Percentiles rank a stretch among this genome's conserved stretches.
These are phyloP conservation scores for Gracilaria domingensis DNA, from an alignment of 23 red algal genomes.

Conservation along the genomic window DNA sequence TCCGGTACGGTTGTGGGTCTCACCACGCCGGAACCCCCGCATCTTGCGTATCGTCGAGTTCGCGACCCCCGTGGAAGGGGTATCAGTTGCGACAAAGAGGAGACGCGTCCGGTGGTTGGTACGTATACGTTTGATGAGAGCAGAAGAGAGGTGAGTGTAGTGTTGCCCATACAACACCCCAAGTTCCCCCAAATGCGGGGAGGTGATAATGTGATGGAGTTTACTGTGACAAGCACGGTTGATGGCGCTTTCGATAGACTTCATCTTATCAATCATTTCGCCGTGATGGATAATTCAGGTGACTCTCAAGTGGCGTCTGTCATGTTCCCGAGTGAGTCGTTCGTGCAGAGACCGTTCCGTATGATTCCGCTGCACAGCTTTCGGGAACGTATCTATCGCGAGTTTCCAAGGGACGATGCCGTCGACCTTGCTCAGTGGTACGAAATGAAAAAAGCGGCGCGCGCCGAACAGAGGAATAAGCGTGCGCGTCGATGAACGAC, in stretches of 20 bases:
- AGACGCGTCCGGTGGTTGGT: conserved; percentile 37
- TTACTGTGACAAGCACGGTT: conserved; percentile 27
- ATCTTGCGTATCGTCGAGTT: conserved; percentile 36
- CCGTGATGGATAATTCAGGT: conserved; percentile 27
- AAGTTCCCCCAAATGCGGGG: conserved; percentile 58
- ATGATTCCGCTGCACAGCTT: conserved; percentile 40
- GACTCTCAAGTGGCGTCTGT: conserved; percentile 5
- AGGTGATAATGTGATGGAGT: conserved; percentile 34
- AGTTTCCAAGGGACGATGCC: conserved; percentile 50
- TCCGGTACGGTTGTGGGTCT: conserved; percentile 56
- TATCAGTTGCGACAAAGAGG: not conserved
- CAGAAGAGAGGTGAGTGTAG: conserved; percentile 10
- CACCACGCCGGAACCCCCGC: conserved; percentile 57
- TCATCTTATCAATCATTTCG: conserved; percentile 44
- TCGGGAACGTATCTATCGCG: conserved; percentile 31
- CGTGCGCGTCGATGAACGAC: not conserved
- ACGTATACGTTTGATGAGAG: conserved; percentile 44
- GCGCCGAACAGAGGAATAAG: conserved; percentile 22
- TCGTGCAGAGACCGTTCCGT: conserved; percentile 28
- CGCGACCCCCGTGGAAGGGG: conserved; percentile 21
- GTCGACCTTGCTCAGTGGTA: conserved; percentile 53
- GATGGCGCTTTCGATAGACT: conserved; percentile 50
- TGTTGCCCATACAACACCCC: conserved; percentile 41
- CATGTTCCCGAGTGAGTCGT: conserved; percentile 14
- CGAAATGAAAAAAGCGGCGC: conserved; percentile 61